Conservation (phyloP, 495 filamentous ascomycete species). For the Hypoxylon perforatum region DNA sequence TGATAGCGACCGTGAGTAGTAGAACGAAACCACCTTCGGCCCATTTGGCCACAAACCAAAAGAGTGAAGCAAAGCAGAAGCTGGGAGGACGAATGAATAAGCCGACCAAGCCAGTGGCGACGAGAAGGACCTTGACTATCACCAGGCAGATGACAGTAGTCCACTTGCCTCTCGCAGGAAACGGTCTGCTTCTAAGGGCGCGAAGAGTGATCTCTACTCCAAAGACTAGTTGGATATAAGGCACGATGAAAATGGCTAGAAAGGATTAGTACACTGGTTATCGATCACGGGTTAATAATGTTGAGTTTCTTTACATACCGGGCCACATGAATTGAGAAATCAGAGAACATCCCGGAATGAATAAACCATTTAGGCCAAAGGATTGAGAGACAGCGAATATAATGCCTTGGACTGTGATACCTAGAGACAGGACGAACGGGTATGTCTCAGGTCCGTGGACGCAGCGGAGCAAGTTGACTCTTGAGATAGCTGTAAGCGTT, state of each 20-base stretch:
- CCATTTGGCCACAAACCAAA: conserved; percentile 62
- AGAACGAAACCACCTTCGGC: conserved; percentile 53
- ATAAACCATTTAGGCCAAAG: conserved; percentile 52
- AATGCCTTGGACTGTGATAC: conserved; percentile 58
- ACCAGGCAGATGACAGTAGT: conserved; percentile 54
- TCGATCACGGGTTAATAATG: not conserved
- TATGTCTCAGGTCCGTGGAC: conserved; percentile 54
- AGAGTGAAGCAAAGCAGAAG: conserved; percentile 60
- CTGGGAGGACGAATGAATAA: conserved; percentile 52
- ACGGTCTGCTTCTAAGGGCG: conserved; percentile 53
- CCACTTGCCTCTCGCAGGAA: conserved; percentile 55
- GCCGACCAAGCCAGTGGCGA: conserved; percentile 56
- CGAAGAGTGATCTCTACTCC: conserved; percentile 55
- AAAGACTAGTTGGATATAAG: conserved; percentile 60
- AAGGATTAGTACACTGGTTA: conserved; percentile 26
- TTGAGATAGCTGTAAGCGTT: conserved; percentile 19
- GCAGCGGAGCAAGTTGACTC: conserved; percentile 50
- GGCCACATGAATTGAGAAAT: conserved; percentile 60
- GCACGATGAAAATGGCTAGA: conserved; percentile 60
- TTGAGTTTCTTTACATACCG: conserved; percentile 48
- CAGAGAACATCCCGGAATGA: conserved; percentile 52
- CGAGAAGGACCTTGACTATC: conserved; percentile 49
- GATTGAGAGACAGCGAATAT: conserved; percentile 59
- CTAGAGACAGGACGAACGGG: conserved; percentile 58
- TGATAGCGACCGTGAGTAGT: conserved; percentile 46